Evolutionary conservation across 78 protist genomes (phyloP).

Genomic region (Dictyostelium capitatum): DNA sequence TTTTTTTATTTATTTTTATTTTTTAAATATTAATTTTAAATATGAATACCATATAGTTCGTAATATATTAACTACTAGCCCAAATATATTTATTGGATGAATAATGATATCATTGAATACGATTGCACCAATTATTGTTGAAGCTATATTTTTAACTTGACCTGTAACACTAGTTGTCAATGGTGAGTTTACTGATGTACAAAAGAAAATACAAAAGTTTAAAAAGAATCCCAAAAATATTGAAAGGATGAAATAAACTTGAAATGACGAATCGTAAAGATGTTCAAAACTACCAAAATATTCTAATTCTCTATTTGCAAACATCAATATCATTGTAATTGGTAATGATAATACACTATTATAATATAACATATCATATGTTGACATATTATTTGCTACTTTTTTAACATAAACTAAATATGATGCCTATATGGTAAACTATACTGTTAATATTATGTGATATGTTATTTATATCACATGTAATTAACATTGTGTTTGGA

Average conservation of each 20-base stretch:
- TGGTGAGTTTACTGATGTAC: conserved; percentile 66
- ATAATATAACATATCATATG: conserved; percentile 68
- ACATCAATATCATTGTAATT: conserved; percentile 18
- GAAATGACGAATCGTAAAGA: conserved; percentile 25
- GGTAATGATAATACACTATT: conserved; percentile 67
- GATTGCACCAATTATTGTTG: conserved; percentile 49
- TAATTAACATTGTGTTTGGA: background rate
- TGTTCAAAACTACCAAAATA: conserved; percentile 5
- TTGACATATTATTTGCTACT: conserved; percentile 35
- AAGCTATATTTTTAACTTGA: conserved; percentile 46
- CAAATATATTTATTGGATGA: conserved; percentile 55
- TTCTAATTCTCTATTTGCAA: conserved; percentile 3
- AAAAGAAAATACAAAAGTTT: conserved; percentile 69
- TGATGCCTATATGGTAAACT: conserved; percentile 53
- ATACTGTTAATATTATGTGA: background rate
- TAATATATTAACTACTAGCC: conserved; percentile 31
- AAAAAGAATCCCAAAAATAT: conserved; percentile 57
- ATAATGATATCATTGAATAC: conserved; percentile 57
- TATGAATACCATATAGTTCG: conserved; percentile 73
- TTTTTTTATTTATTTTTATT: too few relatives aligned
- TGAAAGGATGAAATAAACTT: conserved; percentile 22
- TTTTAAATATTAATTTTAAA: conserved; percentile 21
- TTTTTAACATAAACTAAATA: conserved; percentile 69
- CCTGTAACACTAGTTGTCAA: conserved; percentile 69
- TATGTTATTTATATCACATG: too few relatives aligned